Percentiles rank a stretch among this genome's conserved stretches.
Conservation (phyloP, 2,329 filamentous ascomycete genomes). For the Paraphaeosphaeria minitans region DNA sequence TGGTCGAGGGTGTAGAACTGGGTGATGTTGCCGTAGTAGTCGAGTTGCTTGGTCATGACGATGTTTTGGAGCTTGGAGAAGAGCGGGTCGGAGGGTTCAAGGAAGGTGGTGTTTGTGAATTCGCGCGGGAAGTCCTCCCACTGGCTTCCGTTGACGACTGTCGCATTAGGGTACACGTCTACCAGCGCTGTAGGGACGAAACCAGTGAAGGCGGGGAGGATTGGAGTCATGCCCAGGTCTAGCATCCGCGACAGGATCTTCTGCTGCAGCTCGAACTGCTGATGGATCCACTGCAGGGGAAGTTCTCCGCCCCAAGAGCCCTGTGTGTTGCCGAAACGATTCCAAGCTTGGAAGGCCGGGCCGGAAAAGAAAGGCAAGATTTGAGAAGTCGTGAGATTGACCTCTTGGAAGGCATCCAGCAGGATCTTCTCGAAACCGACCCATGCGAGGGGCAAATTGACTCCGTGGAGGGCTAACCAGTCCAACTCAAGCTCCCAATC, state of each 20-base stretch:
- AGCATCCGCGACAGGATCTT: conserved; percentile 57
- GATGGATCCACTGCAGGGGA: conserved; percentile 54
- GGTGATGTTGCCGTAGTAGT: conserved; percentile 56
- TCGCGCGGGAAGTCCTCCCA: conserved; percentile 51
- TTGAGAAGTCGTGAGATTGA: conserved; percentile 52
- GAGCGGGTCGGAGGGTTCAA: conserved; percentile 53
- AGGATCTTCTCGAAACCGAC: conserved; percentile 59
- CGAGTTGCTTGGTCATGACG: conserved; percentile 55
- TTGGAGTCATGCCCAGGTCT: conserved; percentile 59
- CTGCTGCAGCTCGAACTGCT: conserved; percentile 56
- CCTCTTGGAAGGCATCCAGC: conserved; percentile 54
- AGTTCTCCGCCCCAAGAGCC: conserved; percentile 56
- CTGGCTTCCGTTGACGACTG: conserved; percentile 50
- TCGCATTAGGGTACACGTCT: conserved; percentile 51
- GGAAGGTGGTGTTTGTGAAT: conserved; percentile 56
- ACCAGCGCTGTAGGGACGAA: conserved; percentile 54
- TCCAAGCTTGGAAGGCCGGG: conserved; percentile 60
- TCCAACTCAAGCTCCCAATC: conserved; percentile 61
- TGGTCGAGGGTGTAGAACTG: conserved; percentile 59
- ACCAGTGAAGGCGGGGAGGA: conserved; percentile 58
- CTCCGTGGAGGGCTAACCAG: conserved; percentile 58
- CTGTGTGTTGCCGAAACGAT: conserved; percentile 61
- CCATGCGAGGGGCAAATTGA: conserved; percentile 60
- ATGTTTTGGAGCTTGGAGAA: conserved; percentile 53
- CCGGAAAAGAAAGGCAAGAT: conserved; percentile 56